Base-by-base conservation (phyloP, 345 rosid genomes). In the Aquilaria sinensis region DNA sequence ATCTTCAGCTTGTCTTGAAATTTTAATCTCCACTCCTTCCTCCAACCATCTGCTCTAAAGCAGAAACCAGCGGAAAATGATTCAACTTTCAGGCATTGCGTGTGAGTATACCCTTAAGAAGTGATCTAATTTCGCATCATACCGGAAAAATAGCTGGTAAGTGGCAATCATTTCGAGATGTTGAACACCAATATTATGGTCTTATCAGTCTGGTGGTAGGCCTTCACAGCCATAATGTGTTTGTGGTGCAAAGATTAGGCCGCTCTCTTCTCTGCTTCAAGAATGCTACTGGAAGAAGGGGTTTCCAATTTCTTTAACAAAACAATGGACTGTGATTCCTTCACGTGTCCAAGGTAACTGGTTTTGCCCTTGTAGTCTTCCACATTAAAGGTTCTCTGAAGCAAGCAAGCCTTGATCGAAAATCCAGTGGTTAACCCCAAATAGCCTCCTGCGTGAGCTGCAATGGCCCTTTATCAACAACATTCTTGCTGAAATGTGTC, bases 191-290 rank as follows among this genome's bases (percentile, higher is more conserved):
- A 64, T 71, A 74, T 15, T 12, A 65, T 53, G 3, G 54, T 60
- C 41, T 47, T 65, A 30, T 62, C 77, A 57, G 67, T 60, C 61
- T 33, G 66, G 58, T 71, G 72, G 70, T 74, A 78, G 50, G 67
- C 77, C 0, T 65, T 47, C 61, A 78, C 47, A 46, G 37, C 47
- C 54, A 53, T 41, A n/a, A 72, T 63, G 62, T 78, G 71, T 58
- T 57, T 74, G 23, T 74, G 82, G 43, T 58, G 61, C 61, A 74
- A 56, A 47, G 51, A 63, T 61, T 46, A 31, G 16, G 77, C 72
- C 16, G 82, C 82, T 58, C 58, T 69, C 70, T 16, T 69, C 69
- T 78, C 77, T 47, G 74, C 77, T 60, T 66, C 74, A 43, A 78
- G 71, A 60, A 74, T 53, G 67, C 49, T 5, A 11, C 5, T 7